A percentile compares a stretch with the other conserved stretches of the same genome.
These are phyloP conservation scores for Fagopyrum tataricum DNA, from an alignment of 148 eudicot species.

Conservation along the genomic window DNA sequence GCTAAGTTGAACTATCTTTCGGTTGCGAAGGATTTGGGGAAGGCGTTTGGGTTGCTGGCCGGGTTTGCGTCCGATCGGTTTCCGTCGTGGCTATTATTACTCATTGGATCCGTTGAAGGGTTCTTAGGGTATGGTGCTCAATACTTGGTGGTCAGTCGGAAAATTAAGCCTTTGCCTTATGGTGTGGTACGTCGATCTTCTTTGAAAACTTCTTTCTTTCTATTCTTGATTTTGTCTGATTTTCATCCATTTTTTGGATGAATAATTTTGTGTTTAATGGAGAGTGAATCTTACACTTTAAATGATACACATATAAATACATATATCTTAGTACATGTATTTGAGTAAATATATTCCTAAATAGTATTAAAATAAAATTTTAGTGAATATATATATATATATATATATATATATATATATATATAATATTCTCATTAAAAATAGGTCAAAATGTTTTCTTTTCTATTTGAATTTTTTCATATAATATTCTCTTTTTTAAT, in stretches of 20 bases:
- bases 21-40: conserved; percentile 65
- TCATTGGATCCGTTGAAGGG: conserved; percentile 56
- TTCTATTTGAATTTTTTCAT: no score
- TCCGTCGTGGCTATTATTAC: conserved; percentile 38
- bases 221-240: not conserved
- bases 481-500: no score
- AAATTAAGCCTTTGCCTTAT: conserved; percentile 44
- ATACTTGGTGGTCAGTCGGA: conserved; percentile 57
- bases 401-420: no score
- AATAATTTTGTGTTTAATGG: no score
- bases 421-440: no score
- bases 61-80: conserved; percentile 51
- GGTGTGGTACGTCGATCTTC: conserved; percentile 40
- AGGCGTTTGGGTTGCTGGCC: conserved; percentile 60
- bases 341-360: no score
- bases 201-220: not conserved
- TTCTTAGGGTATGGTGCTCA: conserved; percentile 63
- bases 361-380: no score
- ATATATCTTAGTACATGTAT: no score
- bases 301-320: no score
- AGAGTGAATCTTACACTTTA: no score
- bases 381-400: no score
- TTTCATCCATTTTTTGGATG: not conserved
- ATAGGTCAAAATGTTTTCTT: no score
- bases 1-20: conserved; percentile 48